A percentile compares a stretch with the other conserved stretches of the same genome.
Conservation (phyloP, 306 rosid genomes). For the Vicia sativa region DNA sequence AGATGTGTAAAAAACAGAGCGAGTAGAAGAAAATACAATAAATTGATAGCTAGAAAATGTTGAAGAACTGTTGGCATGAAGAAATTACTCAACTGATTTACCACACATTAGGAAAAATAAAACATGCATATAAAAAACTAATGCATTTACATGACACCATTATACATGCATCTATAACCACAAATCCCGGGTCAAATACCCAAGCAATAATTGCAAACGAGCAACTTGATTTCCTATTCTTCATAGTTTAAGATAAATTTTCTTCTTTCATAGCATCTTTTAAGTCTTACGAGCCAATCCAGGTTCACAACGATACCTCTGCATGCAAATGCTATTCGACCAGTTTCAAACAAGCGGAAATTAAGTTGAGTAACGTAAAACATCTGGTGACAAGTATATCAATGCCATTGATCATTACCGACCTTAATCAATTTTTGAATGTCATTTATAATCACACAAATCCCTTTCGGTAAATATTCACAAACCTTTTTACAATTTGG, state of each 20-base stretch:
- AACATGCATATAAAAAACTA: constrained; percentile 17
- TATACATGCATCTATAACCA: constrained; percentile 17
- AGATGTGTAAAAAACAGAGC: background rate
- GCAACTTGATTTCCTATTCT: background rate
- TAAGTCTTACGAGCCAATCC: background rate
- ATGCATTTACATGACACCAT: background rate
- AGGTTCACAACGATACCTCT: background rate
- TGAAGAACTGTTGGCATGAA: constrained; percentile 6
- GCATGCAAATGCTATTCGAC: constrained; percentile 11
- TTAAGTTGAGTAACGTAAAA: background rate
- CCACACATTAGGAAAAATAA: constrained; percentile 1
- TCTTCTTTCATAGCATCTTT: constrained; percentile 26
- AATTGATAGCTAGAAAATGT: constrained; percentile 21
- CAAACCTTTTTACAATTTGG: constrained; percentile 22
- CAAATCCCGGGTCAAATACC: background rate
- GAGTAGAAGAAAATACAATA: background rate
- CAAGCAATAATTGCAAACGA: constrained; percentile 9
- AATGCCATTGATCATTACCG: constrained; percentile 7
- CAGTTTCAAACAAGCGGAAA: constrained; percentile 6
- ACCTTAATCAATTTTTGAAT: constrained; percentile 13
- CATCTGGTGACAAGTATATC: constrained; percentile 10
- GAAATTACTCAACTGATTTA: too few species aligned
- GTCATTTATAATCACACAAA: constrained; percentile 7
- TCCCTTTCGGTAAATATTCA: constrained; percentile 13
- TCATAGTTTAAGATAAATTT: constrained; percentile 7